These are phyloP conservation scores for Turritis glabra DNA, from an alignment of 345 rosid genomes.

Conservation along the genomic window DNA sequence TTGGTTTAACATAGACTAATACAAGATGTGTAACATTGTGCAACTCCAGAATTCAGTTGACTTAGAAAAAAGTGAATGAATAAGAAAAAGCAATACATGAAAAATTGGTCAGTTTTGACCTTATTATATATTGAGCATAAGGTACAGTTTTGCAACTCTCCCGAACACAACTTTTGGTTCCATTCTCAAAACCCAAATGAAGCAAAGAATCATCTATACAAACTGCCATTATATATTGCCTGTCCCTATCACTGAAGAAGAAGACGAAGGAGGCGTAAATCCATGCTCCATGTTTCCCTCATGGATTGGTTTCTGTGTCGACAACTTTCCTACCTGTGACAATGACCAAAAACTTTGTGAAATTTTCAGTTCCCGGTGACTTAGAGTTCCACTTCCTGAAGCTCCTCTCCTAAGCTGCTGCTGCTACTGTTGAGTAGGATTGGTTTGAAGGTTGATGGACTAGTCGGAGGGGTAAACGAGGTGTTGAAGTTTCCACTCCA, in stretches of 20 bases:
- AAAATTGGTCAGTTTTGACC: slow-evolving; percentile 26
- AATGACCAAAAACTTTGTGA: slow-evolving; percentile 9
- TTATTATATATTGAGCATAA: slow-evolving; percentile 32
- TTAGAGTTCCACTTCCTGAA: slow-evolving; percentile 50
- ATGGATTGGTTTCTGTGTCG: slow-evolving; percentile 12
- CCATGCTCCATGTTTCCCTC: slow-evolving; percentile 17
- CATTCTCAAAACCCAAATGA: slow-evolving; percentile 28
- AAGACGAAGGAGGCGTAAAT: slow-evolving; percentile 12
- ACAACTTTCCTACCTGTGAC: neutral
- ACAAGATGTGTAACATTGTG: neutral
- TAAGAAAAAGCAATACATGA: slow-evolving; percentile 1
- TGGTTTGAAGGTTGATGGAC: slow-evolving; percentile 19
- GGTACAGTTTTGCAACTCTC: slow-evolving; percentile 23
- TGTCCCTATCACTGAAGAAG: slow-evolving; percentile 15
- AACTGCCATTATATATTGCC: slow-evolving; percentile 10
- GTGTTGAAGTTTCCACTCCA: slow-evolving; percentile 70
- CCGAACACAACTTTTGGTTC: slow-evolving; percentile 22
- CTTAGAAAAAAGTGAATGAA: neutral
- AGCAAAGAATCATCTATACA: slow-evolving; percentile 33
- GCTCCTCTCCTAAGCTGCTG: slow-evolving; percentile 61
- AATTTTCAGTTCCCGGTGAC: slow-evolving; percentile 7
- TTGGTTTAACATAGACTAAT: neutral
- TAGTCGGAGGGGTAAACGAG: slow-evolving; percentile 37
- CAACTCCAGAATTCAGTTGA: neutral
- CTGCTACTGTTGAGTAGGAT: slow-evolving; percentile 40